Evolutionary conservation across 495 filamentous ascomycete species (phyloP), one percentile per base, ranked within the genome.

Genomic region (Penicillium longicatenatum): DNA sequence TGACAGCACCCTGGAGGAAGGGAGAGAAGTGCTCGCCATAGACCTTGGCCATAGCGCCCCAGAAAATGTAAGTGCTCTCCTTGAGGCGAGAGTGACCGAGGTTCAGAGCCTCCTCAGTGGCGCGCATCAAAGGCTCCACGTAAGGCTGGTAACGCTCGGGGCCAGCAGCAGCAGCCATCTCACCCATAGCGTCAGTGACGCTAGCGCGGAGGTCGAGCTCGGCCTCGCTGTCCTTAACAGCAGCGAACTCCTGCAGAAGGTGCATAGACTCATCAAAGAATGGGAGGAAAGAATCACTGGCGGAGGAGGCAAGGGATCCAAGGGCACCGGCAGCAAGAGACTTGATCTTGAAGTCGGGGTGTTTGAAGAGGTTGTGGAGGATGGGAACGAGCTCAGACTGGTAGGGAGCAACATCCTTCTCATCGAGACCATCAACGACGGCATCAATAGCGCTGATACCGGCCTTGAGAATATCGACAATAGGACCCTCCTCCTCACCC

Each of bases 41-140:
- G 8, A 98, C 91, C 75, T 93, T 95, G 49, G 94, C 88, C 72
- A 98, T 87, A 22, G 86, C 89, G 63, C 90, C 91, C 92, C 94
- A 98, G 59, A 98, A 84, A 61, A 98, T 92, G 75, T 95, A 98
- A 68, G 91, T 95, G 52, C 92, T 97, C 75, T 98, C 95, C 69
- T 90, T 86, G 48, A 98, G 83, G 50, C 93, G 83, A 10, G 92
- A 88, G 75, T 97, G 92, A 54, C 88, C 93, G 1, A 98, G 86
- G 67, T 94, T 85, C 3, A 98, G 79, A 35, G 88, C 94, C 71
- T 97, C 93, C 73, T 97, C 91, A 55, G 90, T 93, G 19, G 93
- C 88, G 55, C 86, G 77, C 88, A 98, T 94, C 46, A 98, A 78
- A 29, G 89, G 90, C 64, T 87, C 79, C 31, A 98, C 93, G 66